Percentiles rank a stretch among this genome's conserved stretches.
Conservation (phyloP, 2,329 filamentous ascomycete species). For the Atkinsonella texensis region DNA sequence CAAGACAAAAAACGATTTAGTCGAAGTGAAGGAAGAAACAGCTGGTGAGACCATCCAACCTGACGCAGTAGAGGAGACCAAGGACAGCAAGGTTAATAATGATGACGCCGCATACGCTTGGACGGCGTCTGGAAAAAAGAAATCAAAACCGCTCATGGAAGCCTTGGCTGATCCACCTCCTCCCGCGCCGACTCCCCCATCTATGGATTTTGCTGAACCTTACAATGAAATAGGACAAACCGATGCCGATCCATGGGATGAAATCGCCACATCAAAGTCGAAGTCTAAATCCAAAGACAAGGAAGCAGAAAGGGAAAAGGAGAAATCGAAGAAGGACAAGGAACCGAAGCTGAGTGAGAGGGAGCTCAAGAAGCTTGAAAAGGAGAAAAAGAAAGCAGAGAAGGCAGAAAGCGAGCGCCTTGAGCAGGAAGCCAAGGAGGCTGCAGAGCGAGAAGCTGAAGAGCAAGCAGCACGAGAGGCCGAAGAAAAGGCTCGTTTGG, state of each 20-base stretch:
- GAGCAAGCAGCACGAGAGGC: conserved; percentile 18
- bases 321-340: conserved; percentile 24
- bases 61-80: conserved; percentile 31
- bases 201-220: conserved; percentile 32
- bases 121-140: conserved; percentile 30
- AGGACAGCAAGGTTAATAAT: conserved; percentile 32
- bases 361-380: conserved; percentile 39
- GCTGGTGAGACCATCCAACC: conserved; percentile 35
- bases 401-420: conserved; percentile 25
- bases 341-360: conserved; percentile 34
- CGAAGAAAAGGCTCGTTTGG: conserved; percentile 17
- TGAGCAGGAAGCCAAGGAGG: conserved; percentile 14
- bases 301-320: conserved; percentile 16
- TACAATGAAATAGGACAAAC: conserved; percentile 21
- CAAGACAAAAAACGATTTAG: conserved; percentile 35
- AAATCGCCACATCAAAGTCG: conserved; percentile 18
- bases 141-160: conserved; percentile 28
- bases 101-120: conserved; percentile 30
- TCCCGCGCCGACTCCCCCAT: conserved; percentile 35
- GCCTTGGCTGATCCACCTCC: conserved; percentile 31
- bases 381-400: conserved; percentile 33
- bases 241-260: conserved; percentile 24
- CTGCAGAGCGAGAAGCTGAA: conserved; percentile 17
- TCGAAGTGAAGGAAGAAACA: conserved; percentile 34
- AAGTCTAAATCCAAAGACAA: conserved; percentile 32